Conservation (phyloP, 2,329 filamentous ascomycete species). For the Chaetomiaceae sp. region DNA sequence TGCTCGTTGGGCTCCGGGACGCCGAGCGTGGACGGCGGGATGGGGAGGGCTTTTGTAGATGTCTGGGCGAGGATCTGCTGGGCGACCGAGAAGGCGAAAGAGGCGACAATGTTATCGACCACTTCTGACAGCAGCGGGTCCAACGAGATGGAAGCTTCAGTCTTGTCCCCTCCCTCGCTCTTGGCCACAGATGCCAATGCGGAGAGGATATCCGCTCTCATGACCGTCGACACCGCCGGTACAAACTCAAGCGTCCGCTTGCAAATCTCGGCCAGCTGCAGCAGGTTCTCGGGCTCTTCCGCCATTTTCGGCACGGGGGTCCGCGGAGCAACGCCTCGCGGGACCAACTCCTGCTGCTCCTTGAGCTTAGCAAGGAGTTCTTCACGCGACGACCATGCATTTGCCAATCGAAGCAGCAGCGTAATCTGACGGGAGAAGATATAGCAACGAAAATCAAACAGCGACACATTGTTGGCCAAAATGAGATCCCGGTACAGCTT, state of each 20-base stretch:
- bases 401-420: slow-evolving; percentile 75
- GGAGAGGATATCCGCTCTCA: slow-evolving; percentile 70
- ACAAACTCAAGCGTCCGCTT: slow-evolving; percentile 78
- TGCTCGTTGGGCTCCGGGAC: slow-evolving; percentile 46
- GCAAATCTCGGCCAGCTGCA: slow-evolving; percentile 80
- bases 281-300: slow-evolving; percentile 66
- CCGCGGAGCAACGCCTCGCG: slow-evolving; percentile 51
- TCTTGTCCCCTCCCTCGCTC: slow-evolving; percentile 29
- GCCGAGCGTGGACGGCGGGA: slow-evolving; percentile 53
- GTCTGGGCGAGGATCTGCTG: slow-evolving; percentile 74
- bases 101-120: slow-evolving; percentile 68
- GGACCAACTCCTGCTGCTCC: slow-evolving; percentile 53
- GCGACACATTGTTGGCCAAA: slow-evolving; percentile 85
- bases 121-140: slow-evolving; percentile 43
- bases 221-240: slow-evolving; percentile 67
- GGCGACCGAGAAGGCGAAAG: slow-evolving; percentile 70
- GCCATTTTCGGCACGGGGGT: slow-evolving; percentile 42
- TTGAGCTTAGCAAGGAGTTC: slow-evolving; percentile 57
- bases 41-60: slow-evolving; percentile 59
- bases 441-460: slow-evolving; percentile 93
- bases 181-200: slow-evolving; percentile 44
- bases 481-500: slow-evolving; percentile 91
- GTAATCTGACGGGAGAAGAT: slow-evolving; percentile 86
- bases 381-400: slow-evolving; percentile 57
- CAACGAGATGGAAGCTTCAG: slow-evolving; percentile 20